Evolutionary conservation across 129 eudicot species (phyloP).

Genomic region (Calendula officinalis): DNA sequence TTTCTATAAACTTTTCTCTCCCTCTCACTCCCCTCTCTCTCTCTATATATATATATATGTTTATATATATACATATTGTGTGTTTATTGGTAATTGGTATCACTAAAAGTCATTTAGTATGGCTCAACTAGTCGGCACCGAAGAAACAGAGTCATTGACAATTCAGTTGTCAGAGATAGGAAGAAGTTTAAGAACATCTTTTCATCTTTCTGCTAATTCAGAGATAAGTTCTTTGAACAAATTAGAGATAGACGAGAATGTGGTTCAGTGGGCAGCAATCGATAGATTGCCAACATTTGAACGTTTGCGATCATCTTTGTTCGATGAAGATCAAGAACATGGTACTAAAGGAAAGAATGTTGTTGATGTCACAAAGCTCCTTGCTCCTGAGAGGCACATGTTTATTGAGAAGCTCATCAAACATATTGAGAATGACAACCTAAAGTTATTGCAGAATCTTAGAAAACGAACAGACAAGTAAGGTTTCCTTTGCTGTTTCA

Average conservation of each 20-base stretch:
- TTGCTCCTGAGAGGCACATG: constrained; percentile 45
- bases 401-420: constrained; percentile 53
- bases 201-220: constrained; percentile 9
- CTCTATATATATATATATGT: background rate
- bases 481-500: background rate
- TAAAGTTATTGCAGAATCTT: constrained; percentile 48
- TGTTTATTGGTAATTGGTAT: background rate
- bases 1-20: background rate
- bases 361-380: constrained; percentile 53
- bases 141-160: constrained; percentile 40
- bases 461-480: constrained; percentile 59
- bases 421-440: constrained; percentile 64
- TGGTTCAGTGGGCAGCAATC: constrained; percentile 39
- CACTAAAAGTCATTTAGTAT: constrained; percentile 17
- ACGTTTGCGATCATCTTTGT: constrained; percentile 35
- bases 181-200: constrained; percentile 43
- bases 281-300: constrained; percentile 44
- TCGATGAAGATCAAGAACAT: constrained; percentile 30
- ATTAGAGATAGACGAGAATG: constrained; percentile 25
- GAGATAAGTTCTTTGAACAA: constrained; percentile 19
- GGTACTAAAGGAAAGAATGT: constrained; percentile 32
- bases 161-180: constrained; percentile 45
- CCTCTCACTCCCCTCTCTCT: background rate
- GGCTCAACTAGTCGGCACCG: constrained; percentile 40
- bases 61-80: background rate